A percentile compares a stretch with the other conserved stretches of the same genome.
These are phyloP conservation scores for Chaetomidium leptoderma DNA, from an alignment of 495 filamentous ascomycete species.

Conservation along the genomic window DNA sequence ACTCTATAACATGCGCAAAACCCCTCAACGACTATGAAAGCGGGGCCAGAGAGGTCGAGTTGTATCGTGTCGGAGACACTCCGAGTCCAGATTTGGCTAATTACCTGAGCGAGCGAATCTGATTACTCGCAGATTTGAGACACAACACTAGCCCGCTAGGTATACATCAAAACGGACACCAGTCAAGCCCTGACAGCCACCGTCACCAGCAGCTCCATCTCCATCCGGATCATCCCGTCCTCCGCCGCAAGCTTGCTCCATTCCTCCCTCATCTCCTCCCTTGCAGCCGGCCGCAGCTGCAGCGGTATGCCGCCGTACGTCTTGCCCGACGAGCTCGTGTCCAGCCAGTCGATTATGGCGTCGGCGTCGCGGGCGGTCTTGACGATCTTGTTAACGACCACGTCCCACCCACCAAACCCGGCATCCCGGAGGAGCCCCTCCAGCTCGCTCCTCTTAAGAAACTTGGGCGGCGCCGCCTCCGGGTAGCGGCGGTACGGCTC, in stretches of 20 bases:
- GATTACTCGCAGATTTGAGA: too few relatives aligned
- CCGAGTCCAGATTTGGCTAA: neutral
- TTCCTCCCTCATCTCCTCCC: neutral
- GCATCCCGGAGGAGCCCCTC: neutral
- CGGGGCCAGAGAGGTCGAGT: too few relatives aligned
- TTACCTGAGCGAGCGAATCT: too few relatives aligned
- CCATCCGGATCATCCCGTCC: neutral
- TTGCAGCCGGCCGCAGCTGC: neutral
- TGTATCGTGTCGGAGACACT: too few relatives aligned
- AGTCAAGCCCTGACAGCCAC: neutral
- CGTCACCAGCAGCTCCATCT: constrained; percentile 1
- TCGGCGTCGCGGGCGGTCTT: neutral
- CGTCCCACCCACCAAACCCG: neutral
- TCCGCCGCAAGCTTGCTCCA: neutral
- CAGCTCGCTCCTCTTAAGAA: neutral
- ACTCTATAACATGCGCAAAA: neutral
- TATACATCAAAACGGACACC: neutral
- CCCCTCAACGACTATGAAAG: neutral
- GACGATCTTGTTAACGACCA: neutral
- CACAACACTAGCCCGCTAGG: too few relatives aligned
- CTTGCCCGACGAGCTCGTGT: constrained; percentile 1
- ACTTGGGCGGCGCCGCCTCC: neutral
- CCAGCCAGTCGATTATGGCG: constrained; percentile 1
- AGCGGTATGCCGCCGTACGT: constrained; percentile 3
- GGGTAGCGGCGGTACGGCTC: neutral